Evolutionary conservation across 257 asterid genomes (phyloP).

Genomic region (Capsicum pubescens): DNA sequence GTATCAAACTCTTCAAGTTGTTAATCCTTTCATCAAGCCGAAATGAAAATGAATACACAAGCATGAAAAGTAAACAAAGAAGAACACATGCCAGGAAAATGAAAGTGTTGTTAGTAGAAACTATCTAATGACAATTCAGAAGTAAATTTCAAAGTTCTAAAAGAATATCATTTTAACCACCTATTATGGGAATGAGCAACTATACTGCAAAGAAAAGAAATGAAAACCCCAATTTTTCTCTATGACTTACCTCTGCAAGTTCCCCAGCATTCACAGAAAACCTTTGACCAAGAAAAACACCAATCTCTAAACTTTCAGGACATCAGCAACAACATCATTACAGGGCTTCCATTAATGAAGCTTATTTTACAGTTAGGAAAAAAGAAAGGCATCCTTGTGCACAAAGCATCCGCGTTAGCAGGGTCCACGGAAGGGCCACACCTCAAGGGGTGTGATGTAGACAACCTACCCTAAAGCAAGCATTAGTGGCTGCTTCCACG

Average conservation of each 20-base stretch:
- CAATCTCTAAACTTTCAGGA: not conserved
- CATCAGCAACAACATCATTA: slow-evolving; percentile 11
- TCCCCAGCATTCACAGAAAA: slow-evolving; percentile 2
- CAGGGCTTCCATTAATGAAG: slow-evolving; percentile 3
- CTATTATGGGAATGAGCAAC: slow-evolving; percentile 11
- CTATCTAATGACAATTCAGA: not conserved
- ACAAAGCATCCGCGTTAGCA: too few relatives aligned
- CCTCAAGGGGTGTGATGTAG: too few relatives aligned
- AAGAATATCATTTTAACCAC: not conserved
- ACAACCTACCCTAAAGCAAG: too few relatives aligned
- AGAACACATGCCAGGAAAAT: not conserved
- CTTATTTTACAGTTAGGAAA: not conserved
- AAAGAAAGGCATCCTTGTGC: too few relatives aligned
- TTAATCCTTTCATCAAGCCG: not conserved
- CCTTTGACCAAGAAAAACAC: not conserved
- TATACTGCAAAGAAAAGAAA: not conserved
- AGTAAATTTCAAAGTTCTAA: not conserved
- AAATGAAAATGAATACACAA: not conserved
- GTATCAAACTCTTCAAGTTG: not conserved
- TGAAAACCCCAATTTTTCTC: not conserved
- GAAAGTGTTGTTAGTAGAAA: not conserved
- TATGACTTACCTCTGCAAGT: slow-evolving; percentile 17
- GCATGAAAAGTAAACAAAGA: not conserved
- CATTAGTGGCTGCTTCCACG: too few relatives aligned
- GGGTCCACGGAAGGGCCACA: too few relatives aligned